Evolutionary conservation across 371 early-diverging fungal species (phyloP).

Genomic region (Mortierella sp.): DNA sequence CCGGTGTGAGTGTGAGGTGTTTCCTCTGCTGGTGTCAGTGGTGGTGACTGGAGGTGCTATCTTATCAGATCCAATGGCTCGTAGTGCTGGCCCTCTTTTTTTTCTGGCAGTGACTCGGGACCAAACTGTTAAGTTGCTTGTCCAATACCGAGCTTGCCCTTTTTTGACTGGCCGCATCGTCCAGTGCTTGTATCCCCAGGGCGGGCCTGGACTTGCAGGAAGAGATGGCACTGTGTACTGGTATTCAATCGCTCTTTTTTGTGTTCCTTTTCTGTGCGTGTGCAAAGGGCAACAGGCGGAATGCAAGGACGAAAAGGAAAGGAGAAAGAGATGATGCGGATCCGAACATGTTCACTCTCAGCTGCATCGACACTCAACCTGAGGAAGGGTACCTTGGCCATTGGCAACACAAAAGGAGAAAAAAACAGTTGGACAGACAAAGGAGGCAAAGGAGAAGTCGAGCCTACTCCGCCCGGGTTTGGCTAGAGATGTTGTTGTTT

Average conservation of each 20-base stretch:
- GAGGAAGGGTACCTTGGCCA: slow-evolving; percentile 12
- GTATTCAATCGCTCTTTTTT: neutral
- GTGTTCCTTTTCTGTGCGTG: too few species aligned
- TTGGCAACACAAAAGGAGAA: neutral
- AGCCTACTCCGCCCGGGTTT: slow-evolving; percentile 68
- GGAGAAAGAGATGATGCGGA: neutral
- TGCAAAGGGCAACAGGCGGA: neutral
- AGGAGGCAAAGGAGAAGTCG: slow-evolving; percentile 53
- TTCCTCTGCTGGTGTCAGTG: neutral
- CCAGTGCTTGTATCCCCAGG: neutral
- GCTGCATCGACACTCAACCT: neutral
- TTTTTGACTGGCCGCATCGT: slow-evolving; percentile 15
- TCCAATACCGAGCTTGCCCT: neutral
- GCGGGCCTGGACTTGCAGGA: neutral
- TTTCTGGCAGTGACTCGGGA: slow-evolving; percentile 12
- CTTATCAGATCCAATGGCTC: slow-evolving; percentile 12
- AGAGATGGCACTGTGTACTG: neutral
- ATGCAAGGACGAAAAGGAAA: neutral
- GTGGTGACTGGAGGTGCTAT: neutral
- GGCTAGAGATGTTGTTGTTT: slow-evolving; percentile 59
- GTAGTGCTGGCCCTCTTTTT: neutral
- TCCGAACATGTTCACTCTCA: slow-evolving; percentile 8
- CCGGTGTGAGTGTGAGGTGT: neutral
- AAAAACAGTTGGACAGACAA: slow-evolving; percentile 30
- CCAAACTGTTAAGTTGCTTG: neutral